Evolutionary conservation across 2,329 filamentous ascomycete genomes (phyloP).

Genomic region (Pezicula neosporulosa): DNA sequence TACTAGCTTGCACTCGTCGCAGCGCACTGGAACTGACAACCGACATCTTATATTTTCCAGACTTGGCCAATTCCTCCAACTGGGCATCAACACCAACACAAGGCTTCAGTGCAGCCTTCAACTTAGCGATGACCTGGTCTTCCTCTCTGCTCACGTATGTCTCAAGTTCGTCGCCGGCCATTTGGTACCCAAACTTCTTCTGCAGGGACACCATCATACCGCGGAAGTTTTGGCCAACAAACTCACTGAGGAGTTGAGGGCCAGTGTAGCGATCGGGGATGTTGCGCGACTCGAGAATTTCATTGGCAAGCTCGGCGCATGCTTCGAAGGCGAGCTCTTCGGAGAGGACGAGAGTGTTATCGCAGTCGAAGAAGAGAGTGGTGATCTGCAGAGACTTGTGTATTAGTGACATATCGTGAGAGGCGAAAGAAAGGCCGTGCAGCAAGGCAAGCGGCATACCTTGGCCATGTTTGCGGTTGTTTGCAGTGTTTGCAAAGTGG

Average conservation of each 20-base stretch:
- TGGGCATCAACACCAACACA: constrained; percentile 67
- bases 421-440: not conserved
- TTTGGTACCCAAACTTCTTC: constrained; percentile 69
- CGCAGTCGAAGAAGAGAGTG: constrained; percentile 71
- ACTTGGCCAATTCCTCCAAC: constrained; percentile 60
- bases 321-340: constrained; percentile 90
- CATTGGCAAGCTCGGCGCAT: constrained; percentile 84
- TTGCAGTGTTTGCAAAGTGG: not conserved
- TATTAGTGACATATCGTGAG: not conserved
- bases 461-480: not conserved
- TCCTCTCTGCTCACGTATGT: constrained; percentile 74
- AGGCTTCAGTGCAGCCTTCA: constrained; percentile 63
- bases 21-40: constrained; percentile 81
- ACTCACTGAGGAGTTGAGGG: constrained; percentile 75
- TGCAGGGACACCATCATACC: constrained; percentile 81
- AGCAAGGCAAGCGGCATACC: not conserved
- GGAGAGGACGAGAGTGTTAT: constrained; percentile 92
- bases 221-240: constrained; percentile 92
- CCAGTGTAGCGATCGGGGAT: constrained; percentile 71
- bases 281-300: constrained; percentile 68
- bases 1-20: constrained; percentile 71
- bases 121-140: constrained; percentile 78
- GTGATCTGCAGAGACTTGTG: constrained; percentile 49
- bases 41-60: constrained; percentile 66
- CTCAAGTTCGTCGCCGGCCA: constrained; percentile 67